Evolutionary conservation across 1,139 yeast species (phyloP), one percentile per base, ranked within the genome.

Genomic region (Lodderomyces parapsilosis): DNA sequence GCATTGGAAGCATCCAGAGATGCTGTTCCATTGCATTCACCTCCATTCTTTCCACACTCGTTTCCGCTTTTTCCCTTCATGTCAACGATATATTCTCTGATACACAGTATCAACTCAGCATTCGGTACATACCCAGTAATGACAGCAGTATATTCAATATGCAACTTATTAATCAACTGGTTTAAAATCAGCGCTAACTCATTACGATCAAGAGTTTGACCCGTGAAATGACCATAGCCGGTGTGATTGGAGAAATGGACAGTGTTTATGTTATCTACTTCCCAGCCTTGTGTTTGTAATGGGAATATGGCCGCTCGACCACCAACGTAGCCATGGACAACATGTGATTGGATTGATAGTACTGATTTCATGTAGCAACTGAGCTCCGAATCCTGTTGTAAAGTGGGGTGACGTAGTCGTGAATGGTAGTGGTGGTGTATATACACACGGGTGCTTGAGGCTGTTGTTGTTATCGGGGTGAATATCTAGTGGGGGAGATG

Each of bases 241-340:
- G 77, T 71, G 52, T 71, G 77, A 47, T 71, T 71, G 22, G 75
- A 68, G 45, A 66, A 66, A 46, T 69, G 64, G 22, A 68, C 72
- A 2, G 78, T 69, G 48, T 71, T 68, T 35, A 72, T 56, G 39
- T 59, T 60, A 50, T 71, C 76, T 7, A 70, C 76, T 36, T 68
- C 70, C 76, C 76, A 71, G 11, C 76, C 76, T 40, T 62, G 67
- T 27, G 63, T 56, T 51, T 71, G 77, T 15, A 71, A 58, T 1
- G 77, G 76, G 49, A 71, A 72, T 1, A 65, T 59, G 3, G 74
- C 68, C 1, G 75, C 74, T 45, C 62, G 58, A 17, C 71, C 65
- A 11, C 78, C 76, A 13, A 71, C 76, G 48, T 74, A 69, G n/a
- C 77, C 77, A 49, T 71, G 76, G 7, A 62, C 65, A 2, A 71